phyloP scores from a whole-genome alignment of 176 grass and related monocot genomes.

The Puya raimondii region DNA sequence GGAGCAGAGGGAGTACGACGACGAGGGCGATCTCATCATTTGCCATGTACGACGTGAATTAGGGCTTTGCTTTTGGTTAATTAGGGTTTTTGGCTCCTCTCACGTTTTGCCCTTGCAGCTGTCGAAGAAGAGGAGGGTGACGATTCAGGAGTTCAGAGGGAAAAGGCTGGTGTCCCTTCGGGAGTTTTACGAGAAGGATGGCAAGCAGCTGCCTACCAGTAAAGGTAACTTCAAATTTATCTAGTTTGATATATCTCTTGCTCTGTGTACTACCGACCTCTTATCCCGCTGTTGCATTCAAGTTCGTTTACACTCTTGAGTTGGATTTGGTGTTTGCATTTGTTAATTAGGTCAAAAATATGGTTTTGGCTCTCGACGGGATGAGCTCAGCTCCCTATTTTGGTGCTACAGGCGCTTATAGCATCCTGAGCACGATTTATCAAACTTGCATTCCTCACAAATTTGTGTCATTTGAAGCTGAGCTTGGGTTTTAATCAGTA shows the following conservation, averaged over 20 bases:
- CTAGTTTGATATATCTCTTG: not conserved
- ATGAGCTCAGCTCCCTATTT: too few relatives aligned
- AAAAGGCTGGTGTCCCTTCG: slow-evolving; percentile 71
- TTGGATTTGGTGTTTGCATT: slow-evolving; percentile 5
- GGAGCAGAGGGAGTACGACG: slow-evolving; percentile 46
- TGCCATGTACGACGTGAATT: slow-evolving; percentile 47
- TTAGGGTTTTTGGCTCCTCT: slow-evolving; percentile 20
- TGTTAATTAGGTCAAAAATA: slow-evolving; percentile 3
- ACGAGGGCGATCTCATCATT: slow-evolving; percentile 71
- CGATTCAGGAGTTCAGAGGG: slow-evolving; percentile 61
- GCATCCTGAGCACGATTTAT: too few relatives aligned
- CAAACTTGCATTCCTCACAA: too few relatives aligned
- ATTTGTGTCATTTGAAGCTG: too few relatives aligned
- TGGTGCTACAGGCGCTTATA: too few relatives aligned
- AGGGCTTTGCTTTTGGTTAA: slow-evolving; percentile 10
- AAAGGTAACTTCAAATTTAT: slow-evolving; percentile 47
- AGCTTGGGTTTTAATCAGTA: too few relatives aligned
- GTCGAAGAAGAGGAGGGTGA: slow-evolving; percentile 71
- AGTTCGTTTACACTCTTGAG: not conserved
- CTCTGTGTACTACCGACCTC: slow-evolving; percentile 1
- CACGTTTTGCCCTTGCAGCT: slow-evolving; percentile 39
- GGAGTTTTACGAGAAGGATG: slow-evolving; percentile 73
- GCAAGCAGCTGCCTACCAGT: slow-evolving; percentile 61
- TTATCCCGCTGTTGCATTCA: too few relatives aligned
- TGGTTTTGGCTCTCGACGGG: too few relatives aligned